Conservation (phyloP, 1,139 yeast genomes). For the Pichia sp. region DNA sequence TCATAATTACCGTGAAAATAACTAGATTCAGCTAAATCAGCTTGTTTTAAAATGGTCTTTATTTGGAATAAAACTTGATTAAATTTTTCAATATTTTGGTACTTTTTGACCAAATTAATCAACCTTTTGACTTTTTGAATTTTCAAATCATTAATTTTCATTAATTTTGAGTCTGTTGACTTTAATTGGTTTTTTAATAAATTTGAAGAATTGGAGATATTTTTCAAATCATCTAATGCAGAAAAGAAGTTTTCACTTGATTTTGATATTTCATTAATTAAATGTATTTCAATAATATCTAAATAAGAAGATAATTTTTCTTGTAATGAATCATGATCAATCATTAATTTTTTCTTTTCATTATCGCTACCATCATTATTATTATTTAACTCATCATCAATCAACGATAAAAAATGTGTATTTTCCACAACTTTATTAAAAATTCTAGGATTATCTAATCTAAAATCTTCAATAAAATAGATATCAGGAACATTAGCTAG, state of each 20-base stretch:
- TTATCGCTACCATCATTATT: slow-evolving; percentile 8
- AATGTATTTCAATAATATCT: slow-evolving; percentile 75
- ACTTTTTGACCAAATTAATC: slow-evolving; percentile 46
- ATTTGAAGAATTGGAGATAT: slow-evolving; percentile 52
- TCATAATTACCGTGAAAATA: slow-evolving; percentile 39
- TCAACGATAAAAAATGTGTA: slow-evolving; percentile 29
- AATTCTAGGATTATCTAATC: slow-evolving; percentile 81
- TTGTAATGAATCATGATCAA: slow-evolving; percentile 56
- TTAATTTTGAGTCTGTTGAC: slow-evolving; percentile 38
- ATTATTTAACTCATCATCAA: slow-evolving; percentile 22
- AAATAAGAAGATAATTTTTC: slow-evolving; percentile 76
- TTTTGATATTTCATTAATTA: slow-evolving; percentile 75
- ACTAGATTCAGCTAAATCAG: slow-evolving; percentile 48
- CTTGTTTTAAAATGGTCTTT: slow-evolving; percentile 40
- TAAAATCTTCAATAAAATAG: slow-evolving; percentile 61
- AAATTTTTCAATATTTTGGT: slow-evolving; percentile 54
- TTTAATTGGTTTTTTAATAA: slow-evolving; percentile 45
- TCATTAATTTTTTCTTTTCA: slow-evolving; percentile 26
- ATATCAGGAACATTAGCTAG: slow-evolving; percentile 54
- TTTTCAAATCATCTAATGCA: slow-evolving; percentile 70
- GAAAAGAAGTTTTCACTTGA: slow-evolving; percentile 81
- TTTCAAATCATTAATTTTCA: slow-evolving; percentile 41
- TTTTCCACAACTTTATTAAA: slow-evolving; percentile 68
- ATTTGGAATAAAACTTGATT: slow-evolving; percentile 65
- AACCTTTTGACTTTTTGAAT: slow-evolving; percentile 48